Percentiles rank a stretch among this genome's conserved stretches.
Evolutionary conservation across 2,329 filamentous ascomycete species (phyloP).

Genomic region (Colletotrichum cereale): DNA sequence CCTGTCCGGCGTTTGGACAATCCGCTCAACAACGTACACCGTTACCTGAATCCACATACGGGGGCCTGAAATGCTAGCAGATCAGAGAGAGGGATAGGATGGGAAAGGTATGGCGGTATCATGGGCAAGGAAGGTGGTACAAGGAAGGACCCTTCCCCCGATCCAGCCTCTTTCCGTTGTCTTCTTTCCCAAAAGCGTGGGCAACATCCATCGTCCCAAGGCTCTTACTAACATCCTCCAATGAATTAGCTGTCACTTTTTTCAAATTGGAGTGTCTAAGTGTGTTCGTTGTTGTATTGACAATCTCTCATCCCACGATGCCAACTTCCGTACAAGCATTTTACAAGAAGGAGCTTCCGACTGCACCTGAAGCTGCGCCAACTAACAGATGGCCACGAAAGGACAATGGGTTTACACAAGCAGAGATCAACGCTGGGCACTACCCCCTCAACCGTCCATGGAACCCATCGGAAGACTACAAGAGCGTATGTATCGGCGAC

Average conservation of each 20-base stretch:
- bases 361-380: not conserved
- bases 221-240: not conserved
- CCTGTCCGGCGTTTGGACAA: not conserved
- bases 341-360: conserved; percentile 46
- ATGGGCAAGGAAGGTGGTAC: not conserved
- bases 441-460: conserved; percentile 54
- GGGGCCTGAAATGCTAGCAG: no score
- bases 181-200: not conserved
- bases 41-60: not conserved
- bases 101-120: not conserved
- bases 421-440: conserved; percentile 56
- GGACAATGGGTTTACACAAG: conserved; percentile 66
- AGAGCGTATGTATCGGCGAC: conserved; percentile 59
- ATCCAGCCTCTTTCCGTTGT: no score
- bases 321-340: conserved; percentile 52
- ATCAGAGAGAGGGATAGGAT: no score
- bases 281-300: not conserved
- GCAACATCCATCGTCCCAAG: no score
- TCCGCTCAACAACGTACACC: not conserved
- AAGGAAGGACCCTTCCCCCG: not conserved
- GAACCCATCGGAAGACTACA: conserved; percentile 60
- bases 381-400: conserved; percentile 28
- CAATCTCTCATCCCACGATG: not conserved
- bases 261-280: not conserved
- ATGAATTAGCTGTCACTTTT: not conserved